Evolutionary conservation across 2,329 filamentous ascomycete genomes (phyloP), one percentile per base, ranked within the genome.

Genomic region (Phialocephala sp.): DNA sequence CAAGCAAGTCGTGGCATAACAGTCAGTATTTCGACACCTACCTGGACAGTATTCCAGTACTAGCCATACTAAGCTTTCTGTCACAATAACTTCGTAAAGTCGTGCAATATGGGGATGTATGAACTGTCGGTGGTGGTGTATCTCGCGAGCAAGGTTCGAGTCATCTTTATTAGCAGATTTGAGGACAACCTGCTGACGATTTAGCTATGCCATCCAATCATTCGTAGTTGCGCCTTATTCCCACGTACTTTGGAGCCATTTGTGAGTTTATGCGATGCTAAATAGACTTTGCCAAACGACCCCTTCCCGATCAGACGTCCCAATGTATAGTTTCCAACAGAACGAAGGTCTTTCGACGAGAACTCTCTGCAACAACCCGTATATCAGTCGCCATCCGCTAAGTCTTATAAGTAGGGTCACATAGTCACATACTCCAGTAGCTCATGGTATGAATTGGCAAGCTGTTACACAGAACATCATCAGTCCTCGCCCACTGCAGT

Each of bases 81-180:
- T 99, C 68, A 99, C 94, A 73, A 99, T 97, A 66, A 99, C 94
- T 82, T 99, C 95, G 82, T 99, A 98, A 24, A 99, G 83, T 59
- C 95, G 88, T 55, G 95, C 94, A 74, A 99, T 99, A 80, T 99
- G 95, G 24, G 95, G 95, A 76, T 99, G 95, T 70, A 97, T 86
- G 79, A 99, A 97, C 79, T 99, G 95, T 72, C 95, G 91, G 78
- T 99, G 95, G 78, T 99, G 95, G 79, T 99, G 95, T 73, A 99
- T 99, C 79, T 99, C 95, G 73, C 95, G 91, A 18, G 94, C 94
- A 58, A 99, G 89, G 77, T 99, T 99, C 62, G 92, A 88, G 79
- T 99, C 95, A 76, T 94, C 91, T 79, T 97, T 97, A 77, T 95
- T 94, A 69, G 95, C 95, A 67, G 94, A 97, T 81, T 99, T 99